Conservation (phyloP, 2,329 filamentous ascomycete species). For the Nectriaceae sp. region DNA sequence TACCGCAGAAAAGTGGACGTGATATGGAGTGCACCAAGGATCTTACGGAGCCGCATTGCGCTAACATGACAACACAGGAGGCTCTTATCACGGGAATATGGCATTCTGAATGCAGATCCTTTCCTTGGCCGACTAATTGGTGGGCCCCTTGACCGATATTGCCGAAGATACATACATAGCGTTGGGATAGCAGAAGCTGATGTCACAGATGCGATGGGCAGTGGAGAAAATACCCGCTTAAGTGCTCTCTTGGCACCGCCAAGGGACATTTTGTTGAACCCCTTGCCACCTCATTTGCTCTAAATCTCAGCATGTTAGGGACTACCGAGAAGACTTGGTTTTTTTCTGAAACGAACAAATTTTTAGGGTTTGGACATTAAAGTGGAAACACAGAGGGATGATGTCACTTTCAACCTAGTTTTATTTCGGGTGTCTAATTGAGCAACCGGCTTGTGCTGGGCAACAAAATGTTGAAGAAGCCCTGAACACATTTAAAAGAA, state of each 20-base stretch:
- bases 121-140: neutral
- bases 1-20: slow-evolving; percentile 3
- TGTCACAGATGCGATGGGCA: neutral
- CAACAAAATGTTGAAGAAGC: neutral
- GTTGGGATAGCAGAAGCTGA: neutral
- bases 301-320: neutral
- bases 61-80: neutral
- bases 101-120: neutral
- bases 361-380: neutral
- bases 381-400: neutral
- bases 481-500: neutral
- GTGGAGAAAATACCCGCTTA: neutral
- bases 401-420: neutral
- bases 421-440: neutral
- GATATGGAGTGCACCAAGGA: slow-evolving; percentile 1
- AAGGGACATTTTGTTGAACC: neutral
- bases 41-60: neutral
- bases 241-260: neutral
- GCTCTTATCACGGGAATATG: neutral
- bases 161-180: neutral
- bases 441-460: neutral
- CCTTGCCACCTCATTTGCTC: neutral
- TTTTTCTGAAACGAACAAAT: neutral
- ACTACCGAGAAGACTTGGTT: neutral
- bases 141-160: neutral